Percentiles rank a stretch among this genome's conserved stretches.
These are phyloP conservation scores for Wakefieldia striispora DNA, from an alignment of 768 basidiomycete species.

Conservation along the genomic window DNA sequence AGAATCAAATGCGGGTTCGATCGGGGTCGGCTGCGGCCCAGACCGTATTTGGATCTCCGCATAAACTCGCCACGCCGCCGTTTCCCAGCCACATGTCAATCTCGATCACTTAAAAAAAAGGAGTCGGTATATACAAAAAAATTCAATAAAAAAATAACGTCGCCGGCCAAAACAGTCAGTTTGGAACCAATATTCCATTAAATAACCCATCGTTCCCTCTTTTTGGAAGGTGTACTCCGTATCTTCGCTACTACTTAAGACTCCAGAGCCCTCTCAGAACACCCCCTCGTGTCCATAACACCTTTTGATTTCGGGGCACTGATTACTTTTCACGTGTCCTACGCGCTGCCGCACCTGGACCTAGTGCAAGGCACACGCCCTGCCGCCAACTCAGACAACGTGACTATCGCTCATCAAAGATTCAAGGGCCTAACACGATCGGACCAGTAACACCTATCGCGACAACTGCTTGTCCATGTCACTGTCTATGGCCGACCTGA, in stretches of 20 bases:
- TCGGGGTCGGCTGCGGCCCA: conserved; percentile 38
- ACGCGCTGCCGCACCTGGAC: conserved; percentile 25
- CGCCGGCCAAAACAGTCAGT: no score
- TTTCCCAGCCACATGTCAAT: conserved; percentile 18
- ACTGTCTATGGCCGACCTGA: conserved; percentile 27
- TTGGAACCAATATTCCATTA: no score
- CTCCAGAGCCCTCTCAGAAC: conserved; percentile 13
- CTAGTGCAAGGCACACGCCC: conserved; percentile 19
- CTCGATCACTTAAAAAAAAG: conserved; percentile 16
- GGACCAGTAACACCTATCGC: conserved; percentile 17
- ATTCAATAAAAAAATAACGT: background rate
- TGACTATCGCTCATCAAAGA: conserved; percentile 14
- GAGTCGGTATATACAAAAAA: no score
- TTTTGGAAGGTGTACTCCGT: background rate
- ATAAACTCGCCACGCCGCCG: conserved; percentile 26
- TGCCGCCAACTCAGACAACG: conserved; percentile 10
- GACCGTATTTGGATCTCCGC: conserved; percentile 36
- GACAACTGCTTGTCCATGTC: background rate
- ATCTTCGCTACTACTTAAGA: background rate
- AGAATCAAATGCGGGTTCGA: conserved; percentile 35
- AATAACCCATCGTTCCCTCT: background rate
- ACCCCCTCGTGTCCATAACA: conserved; percentile 27
- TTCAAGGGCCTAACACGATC: conserved; percentile 14
- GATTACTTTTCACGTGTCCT: conserved; percentile 29
- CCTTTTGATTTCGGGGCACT: conserved; percentile 28